Percentiles rank a stretch among this genome's conserved stretches.
Conservation (phyloP, 2,329 filamentous ascomycete genomes). For the Exserohilum turcica region DNA sequence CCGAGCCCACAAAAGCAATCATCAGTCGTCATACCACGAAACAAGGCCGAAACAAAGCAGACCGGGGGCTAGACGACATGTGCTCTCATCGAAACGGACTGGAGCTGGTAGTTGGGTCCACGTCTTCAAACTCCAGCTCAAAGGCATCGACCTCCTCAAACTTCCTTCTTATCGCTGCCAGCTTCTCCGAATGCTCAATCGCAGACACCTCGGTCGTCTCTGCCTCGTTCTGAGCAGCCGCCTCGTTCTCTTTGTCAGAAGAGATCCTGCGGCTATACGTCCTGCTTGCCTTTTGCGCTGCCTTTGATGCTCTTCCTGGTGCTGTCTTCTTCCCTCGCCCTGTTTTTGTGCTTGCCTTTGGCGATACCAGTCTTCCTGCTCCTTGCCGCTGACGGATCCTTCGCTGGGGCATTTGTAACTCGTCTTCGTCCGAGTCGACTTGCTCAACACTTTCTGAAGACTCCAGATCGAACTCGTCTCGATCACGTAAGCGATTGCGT, state of each 20-base stretch:
- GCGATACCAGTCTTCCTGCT: slow-evolving; percentile 23
- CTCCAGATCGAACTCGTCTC: slow-evolving; percentile 50
- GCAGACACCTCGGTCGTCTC: slow-evolving; percentile 37
- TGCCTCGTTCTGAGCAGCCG: slow-evolving; percentile 27
- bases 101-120: slow-evolving; percentile 48
- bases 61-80: not conserved
- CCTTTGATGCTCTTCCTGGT: slow-evolving; percentile 22
- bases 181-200: slow-evolving; percentile 37
- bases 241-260: slow-evolving; percentile 53
- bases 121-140: slow-evolving; percentile 58
- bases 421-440: slow-evolving; percentile 50
- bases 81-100: slow-evolving; percentile 47
- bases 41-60: not conserved
- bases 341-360: slow-evolving; percentile 35
- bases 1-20: slow-evolving; percentile 8
- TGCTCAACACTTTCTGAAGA: slow-evolving; percentile 42
- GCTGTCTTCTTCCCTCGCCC: slow-evolving; percentile 30
- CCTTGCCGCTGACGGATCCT: slow-evolving; percentile 25
- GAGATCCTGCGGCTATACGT: slow-evolving; percentile 44
- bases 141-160: slow-evolving; percentile 58
- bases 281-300: slow-evolving; percentile 30
- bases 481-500: slow-evolving; percentile 37
- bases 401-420: slow-evolving; percentile 42
- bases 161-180: slow-evolving; percentile 53
- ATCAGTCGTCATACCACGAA: slow-evolving; percentile 6